Evolutionary conservation across 768 basidiomycete species (phyloP), one percentile per base, ranked within the genome.

Genomic region (Coprinellus micaceus): DNA sequence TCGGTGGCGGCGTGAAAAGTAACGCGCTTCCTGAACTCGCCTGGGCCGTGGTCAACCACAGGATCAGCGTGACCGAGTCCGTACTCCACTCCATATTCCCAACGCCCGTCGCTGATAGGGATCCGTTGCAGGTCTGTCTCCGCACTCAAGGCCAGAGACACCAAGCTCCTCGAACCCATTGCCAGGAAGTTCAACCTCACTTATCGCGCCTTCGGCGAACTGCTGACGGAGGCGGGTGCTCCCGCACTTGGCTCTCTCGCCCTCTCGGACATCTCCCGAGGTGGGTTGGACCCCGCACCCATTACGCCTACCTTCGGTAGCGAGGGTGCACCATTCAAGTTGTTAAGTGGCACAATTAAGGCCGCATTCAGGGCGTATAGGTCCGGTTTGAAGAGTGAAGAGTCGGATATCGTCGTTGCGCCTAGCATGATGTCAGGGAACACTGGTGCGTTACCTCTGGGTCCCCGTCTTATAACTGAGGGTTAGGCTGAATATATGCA

Each of bases 11-110:
- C 11, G 81, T 85, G 26, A 91, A 91, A 69, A 76, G 78, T 25
- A 93, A 93, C 63, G 89, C 90, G 25, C 78, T 94, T 22, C 91
- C 91, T 0, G 91, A 93, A 69, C 76, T 72, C 54, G 86, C 82
- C 1, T 83, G 74, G 66, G 87, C 84, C 0, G 67, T 90, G 22
- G 77, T 91, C 26, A 89, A 91, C 64, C 87, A 88, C 63, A 84
- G 89, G 4, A 82, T 91, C 51, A 77, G 84, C 4, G 79, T 80
- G 6, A 74, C 78, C 48, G 86, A 83, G 84, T 78, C 28, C 37
- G 76, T n/a, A n/a, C n/a, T n/a, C 13, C n/a, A 43, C n/a, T 15
- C 40, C 15, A 15, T 9, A 9, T 37, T 9, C 17, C 9, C 36
- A 9, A 37, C 36, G 9, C 17, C 9, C 36, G 36, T 37, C 17